phyloP scores from a whole-genome alignment of 2,329 filamentous ascomycete species.

The Nigrospora oryzae region DNA sequence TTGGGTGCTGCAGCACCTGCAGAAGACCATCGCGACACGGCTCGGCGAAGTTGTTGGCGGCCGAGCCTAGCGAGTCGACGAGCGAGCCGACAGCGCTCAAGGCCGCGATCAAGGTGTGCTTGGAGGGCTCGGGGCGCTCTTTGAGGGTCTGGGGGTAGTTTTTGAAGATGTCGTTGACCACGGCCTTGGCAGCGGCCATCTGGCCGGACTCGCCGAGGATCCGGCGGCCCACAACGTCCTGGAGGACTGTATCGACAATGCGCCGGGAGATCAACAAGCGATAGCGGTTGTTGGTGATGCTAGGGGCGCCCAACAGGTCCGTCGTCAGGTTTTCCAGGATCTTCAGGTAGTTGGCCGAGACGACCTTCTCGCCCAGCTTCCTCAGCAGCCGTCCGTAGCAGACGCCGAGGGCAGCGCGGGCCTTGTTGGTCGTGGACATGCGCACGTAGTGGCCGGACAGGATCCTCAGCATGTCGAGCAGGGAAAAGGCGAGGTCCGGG shows the following conservation, averaged over 20 bases:
- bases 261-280: slow-evolving; percentile 76
- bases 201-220: slow-evolving; percentile 88
- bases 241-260: slow-evolving; percentile 75
- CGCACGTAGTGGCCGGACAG: slow-evolving; percentile 76
- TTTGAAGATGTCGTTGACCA: slow-evolving; percentile 85
- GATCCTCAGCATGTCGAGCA: slow-evolving; percentile 70
- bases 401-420: slow-evolving; percentile 73
- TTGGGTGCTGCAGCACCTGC: slow-evolving; percentile 87
- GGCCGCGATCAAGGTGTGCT: slow-evolving; percentile 72
- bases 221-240: slow-evolving; percentile 71
- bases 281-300: slow-evolving; percentile 77
- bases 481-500: slow-evolving; percentile 63
- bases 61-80: slow-evolving; percentile 73
- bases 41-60: slow-evolving; percentile 71
- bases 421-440: slow-evolving; percentile 68
- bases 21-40: slow-evolving; percentile 77
- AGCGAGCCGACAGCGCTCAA: slow-evolving; percentile 74
- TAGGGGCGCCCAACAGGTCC: slow-evolving; percentile 70
- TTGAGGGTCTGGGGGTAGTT: slow-evolving; percentile 88
- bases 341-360: slow-evolving; percentile 73
- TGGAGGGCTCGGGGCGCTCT: slow-evolving; percentile 80
- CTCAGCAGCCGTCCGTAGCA: slow-evolving; percentile 80
- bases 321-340: slow-evolving; percentile 75
- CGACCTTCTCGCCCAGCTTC: slow-evolving; percentile 69
- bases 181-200: slow-evolving; percentile 66